Conservation (phyloP, 805 yeast genomes). For the Candida andamanensis region DNA sequence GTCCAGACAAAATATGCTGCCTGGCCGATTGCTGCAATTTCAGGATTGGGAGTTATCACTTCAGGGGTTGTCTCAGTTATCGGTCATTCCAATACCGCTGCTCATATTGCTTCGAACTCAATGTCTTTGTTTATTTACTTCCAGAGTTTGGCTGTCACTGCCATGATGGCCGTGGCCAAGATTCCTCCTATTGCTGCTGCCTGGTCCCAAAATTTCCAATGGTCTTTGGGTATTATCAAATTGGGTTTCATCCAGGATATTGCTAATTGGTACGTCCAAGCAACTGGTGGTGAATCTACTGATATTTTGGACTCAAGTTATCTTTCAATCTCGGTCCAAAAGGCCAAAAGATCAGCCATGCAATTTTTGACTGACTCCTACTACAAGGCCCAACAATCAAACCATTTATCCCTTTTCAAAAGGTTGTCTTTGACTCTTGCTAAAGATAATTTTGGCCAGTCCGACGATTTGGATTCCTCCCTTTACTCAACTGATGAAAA, state of each 20-base stretch:
- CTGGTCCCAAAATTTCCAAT: constrained; percentile 94
- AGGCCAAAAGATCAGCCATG: constrained; percentile 29
- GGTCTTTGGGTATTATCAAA: constrained; percentile 91
- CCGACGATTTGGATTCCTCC: constrained; percentile 36
- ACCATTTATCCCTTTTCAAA: constrained; percentile 12
- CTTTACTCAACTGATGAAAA: constrained; percentile 72
- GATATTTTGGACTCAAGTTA: constrained; percentile 62
- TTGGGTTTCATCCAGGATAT: constrained; percentile 73
- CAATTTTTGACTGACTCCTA: constrained; percentile 13
- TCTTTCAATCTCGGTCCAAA: constrained; percentile 83
- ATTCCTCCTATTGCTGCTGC: constrained; percentile 97
- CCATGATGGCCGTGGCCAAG: constrained; percentile 91
- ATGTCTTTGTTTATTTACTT: constrained; percentile 89
- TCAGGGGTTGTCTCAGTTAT: constrained; percentile 82
- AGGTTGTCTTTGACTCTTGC: constrained; percentile 22
- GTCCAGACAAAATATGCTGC: constrained; percentile 89
- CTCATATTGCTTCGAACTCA: constrained; percentile 95
- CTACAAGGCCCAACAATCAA: constrained; percentile 7
- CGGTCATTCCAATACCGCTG: constrained; percentile 90
- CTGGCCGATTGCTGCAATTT: constrained; percentile 93
- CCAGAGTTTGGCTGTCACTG: constrained; percentile 85
- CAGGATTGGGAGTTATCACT: constrained; percentile 82
- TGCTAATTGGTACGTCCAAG: constrained; percentile 90
- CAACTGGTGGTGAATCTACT: constrained; percentile 88
- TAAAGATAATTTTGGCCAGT: constrained; percentile 42